Percentiles rank a stretch among this genome's conserved stretches.
Evolutionary conservation across 805 yeast genomes (phyloP).

Genomic region (Candida schatavii): DNA sequence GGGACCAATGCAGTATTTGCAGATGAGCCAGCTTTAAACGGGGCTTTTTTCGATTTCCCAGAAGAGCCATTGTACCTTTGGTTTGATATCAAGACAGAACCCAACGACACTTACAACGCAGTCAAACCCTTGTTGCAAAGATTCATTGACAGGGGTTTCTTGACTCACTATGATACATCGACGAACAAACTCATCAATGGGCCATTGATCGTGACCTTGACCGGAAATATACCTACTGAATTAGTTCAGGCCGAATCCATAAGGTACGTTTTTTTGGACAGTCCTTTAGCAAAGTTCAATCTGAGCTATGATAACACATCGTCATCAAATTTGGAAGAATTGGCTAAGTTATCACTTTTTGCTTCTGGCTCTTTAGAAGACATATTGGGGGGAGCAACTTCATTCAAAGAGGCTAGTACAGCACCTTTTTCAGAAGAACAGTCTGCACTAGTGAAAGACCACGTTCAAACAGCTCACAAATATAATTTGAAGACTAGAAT

Average conservation of each 20-base stretch:
- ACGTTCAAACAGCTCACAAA: slow-evolving; percentile 45
- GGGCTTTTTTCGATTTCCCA: slow-evolving; percentile 43
- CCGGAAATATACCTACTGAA: slow-evolving; percentile 61
- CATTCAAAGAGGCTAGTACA: slow-evolving; percentile 13
- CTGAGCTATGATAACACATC: slow-evolving; percentile 10
- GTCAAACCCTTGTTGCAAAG: slow-evolving; percentile 46
- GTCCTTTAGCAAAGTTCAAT: slow-evolving; percentile 38
- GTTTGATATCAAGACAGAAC: slow-evolving; percentile 61
- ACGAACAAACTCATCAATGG: slow-evolving; percentile 38
- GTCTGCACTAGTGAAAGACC: slow-evolving; percentile 17
- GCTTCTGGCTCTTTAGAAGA: slow-evolving; percentile 44
- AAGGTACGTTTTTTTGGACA: slow-evolving; percentile 51
- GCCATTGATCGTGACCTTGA: slow-evolving; percentile 61
- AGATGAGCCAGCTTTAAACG: slow-evolving; percentile 17
- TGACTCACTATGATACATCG: slow-evolving; percentile 46
- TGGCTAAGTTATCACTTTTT: slow-evolving; percentile 31
- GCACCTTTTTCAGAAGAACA: slow-evolving; percentile 36
- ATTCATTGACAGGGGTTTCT: slow-evolving; percentile 46
- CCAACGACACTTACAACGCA: slow-evolving; percentile 44
- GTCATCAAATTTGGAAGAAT: slow-evolving; percentile 17
- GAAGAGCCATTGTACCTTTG: slow-evolving; percentile 55
- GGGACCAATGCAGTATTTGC: slow-evolving; percentile 10
- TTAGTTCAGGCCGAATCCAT: slow-evolving; percentile 19
- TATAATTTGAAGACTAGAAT: slow-evolving; percentile 54
- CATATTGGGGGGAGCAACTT: slow-evolving; percentile 23